Evolutionary conservation across 169 alveolate species (phyloP).

Genomic region (Plasmodium adleri): DNA sequence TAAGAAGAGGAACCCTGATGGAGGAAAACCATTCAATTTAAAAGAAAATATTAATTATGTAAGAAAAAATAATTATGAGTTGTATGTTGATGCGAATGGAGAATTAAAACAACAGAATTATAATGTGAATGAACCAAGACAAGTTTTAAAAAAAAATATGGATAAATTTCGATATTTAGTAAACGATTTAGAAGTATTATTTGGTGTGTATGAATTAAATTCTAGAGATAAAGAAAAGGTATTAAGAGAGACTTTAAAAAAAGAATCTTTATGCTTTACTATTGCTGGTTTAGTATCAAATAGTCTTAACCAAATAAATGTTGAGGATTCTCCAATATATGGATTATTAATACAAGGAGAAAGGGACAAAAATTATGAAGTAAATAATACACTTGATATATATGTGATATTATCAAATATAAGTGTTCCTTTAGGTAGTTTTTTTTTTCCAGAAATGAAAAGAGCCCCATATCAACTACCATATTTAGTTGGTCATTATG

Average conservation of each 20-base stretch:
- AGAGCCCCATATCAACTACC: slow-evolving; percentile 61
- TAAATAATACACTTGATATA: slow-evolving; percentile 9
- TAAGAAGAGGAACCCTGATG: background rate
- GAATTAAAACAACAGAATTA: slow-evolving; percentile 34
- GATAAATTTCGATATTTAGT: slow-evolving; percentile 32
- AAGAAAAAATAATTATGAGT: slow-evolving; percentile 68
- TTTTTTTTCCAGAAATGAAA: slow-evolving; percentile 32
- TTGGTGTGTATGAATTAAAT: slow-evolving; percentile 41
- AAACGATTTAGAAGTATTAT: slow-evolving; percentile 50
- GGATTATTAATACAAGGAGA: slow-evolving; percentile 54
- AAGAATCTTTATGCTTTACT: slow-evolving; percentile 59
- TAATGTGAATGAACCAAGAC: slow-evolving; percentile 67
- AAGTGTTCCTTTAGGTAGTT: slow-evolving; percentile 26
- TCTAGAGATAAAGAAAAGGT: slow-evolving; percentile 50
- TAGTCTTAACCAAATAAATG: slow-evolving; percentile 20
- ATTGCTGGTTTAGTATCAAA: slow-evolving; percentile 20
- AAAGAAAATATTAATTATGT: slow-evolving; percentile 35
- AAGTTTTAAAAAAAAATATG: slow-evolving; percentile 29
- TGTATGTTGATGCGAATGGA: slow-evolving; percentile 22
- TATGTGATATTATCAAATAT: slow-evolving; percentile 50
- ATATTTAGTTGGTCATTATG: slow-evolving; percentile 52
- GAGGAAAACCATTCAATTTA: slow-evolving; percentile 39
- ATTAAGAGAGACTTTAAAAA: slow-evolving; percentile 65
- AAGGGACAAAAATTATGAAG: slow-evolving; percentile 18
- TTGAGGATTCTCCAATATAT: slow-evolving; percentile 47